Conservation (phyloP, 345 rosid genomes). For the Capsella bursapastoris region DNA sequence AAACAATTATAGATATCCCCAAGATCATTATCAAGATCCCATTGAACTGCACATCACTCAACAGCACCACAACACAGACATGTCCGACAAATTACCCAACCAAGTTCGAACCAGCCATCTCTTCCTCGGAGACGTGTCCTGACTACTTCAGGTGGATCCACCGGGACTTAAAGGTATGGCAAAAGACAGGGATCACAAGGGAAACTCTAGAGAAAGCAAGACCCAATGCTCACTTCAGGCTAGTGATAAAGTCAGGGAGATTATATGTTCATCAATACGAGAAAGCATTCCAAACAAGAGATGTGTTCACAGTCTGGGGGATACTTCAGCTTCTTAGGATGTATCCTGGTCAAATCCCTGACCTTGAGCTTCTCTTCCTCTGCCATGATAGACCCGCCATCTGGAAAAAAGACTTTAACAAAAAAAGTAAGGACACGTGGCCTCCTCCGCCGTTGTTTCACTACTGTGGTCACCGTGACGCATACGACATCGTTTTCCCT, state of each 20-base stretch:
- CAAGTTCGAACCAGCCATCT: constrained; percentile 10
- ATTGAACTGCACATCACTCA: constrained; percentile 45
- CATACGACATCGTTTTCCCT: constrained; percentile 61
- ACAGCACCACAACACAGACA: constrained; percentile 21
- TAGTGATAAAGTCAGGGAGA: constrained; percentile 53
- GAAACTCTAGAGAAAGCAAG: constrained; percentile 53
- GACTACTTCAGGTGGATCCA: constrained; percentile 77
- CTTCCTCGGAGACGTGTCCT: constrained; percentile 51
- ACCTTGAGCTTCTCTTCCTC: constrained; percentile 64
- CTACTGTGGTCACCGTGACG: constrained; percentile 54
- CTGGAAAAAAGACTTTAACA: constrained; percentile 36
- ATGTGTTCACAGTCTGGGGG: constrained; percentile 72
- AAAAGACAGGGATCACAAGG: constrained; percentile 55
- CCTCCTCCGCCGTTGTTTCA: constrained; percentile 72
- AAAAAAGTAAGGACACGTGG: constrained; percentile 32
- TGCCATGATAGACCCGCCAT: constrained; percentile 55
- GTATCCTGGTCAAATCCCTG: constrained; percentile 68
- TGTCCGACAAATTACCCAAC: constrained; percentile 46
- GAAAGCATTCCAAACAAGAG: constrained; percentile 60
- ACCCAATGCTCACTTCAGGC: constrained; percentile 53
- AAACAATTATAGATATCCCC: background rate
- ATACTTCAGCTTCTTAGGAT: constrained; percentile 68
- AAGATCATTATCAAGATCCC: constrained; percentile 27
- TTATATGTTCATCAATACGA: constrained; percentile 54
- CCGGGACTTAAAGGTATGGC: constrained; percentile 62